These are phyloP conservation scores for Claviceps digitariae DNA, from an alignment of 2,329 filamentous ascomycete species.

Conservation along the genomic window DNA sequence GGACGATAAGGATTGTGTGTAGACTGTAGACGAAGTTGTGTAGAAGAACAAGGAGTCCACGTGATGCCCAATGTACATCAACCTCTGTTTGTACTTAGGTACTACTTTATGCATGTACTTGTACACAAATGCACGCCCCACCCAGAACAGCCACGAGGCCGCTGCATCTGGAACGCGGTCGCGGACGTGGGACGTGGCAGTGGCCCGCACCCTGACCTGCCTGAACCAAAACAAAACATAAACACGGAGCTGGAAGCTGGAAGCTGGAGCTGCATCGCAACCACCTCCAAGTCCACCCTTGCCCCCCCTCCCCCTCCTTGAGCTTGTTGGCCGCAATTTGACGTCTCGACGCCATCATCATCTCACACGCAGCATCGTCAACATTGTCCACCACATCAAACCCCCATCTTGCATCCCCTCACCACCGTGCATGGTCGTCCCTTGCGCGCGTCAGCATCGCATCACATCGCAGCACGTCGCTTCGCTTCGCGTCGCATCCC, in stretches of 20 bases:
- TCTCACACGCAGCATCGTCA: not conserved
- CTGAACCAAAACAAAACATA: conserved; percentile 7
- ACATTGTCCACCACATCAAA: too few relatives aligned
- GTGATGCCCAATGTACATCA: too few relatives aligned
- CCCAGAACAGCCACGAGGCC: not conserved
- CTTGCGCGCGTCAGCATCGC: not conserved
- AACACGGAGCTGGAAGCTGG: too few relatives aligned
- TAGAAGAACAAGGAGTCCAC: too few relatives aligned
- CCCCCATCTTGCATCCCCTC: not conserved
- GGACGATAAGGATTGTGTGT: not conserved
- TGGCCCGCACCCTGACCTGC: too few relatives aligned
- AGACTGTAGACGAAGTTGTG: not conserved
- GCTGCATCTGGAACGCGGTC: not conserved
- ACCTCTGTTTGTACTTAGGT: too few relatives aligned
- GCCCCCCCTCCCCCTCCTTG: not conserved
- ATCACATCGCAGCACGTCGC: not conserved
- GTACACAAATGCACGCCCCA: too few relatives aligned
- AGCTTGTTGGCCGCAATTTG: not conserved
- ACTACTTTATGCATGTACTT: too few relatives aligned
- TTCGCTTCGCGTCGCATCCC: not conserved
- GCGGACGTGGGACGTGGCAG: not conserved
- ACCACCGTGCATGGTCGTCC: not conserved
- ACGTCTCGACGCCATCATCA: not conserved
- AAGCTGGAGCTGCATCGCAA: not conserved
- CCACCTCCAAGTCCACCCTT: not conserved